phyloP scores from a whole-genome alignment of 176 grass and related monocot genomes.

The Chloris gayana region DNA sequence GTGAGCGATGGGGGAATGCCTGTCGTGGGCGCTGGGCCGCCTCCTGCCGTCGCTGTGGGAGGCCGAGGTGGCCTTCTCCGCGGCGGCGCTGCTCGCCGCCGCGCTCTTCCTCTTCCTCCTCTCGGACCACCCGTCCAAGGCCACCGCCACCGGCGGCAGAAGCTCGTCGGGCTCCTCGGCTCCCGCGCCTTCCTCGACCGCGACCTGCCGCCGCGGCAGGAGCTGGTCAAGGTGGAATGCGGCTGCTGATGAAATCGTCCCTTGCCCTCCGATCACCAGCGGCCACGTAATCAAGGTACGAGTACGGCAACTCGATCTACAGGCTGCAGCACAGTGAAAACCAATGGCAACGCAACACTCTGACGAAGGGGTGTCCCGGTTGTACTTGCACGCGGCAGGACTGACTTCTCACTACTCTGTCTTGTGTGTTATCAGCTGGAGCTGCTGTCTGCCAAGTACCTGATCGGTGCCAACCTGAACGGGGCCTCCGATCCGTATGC shows the following conservation, averaged over 20 bases:
- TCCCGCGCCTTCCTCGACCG: background rate
- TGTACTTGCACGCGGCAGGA: background rate
- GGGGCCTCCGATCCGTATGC: constrained; percentile 85
- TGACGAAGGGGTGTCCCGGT: background rate
- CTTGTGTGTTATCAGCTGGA: constrained; percentile 55
- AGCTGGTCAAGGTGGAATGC: constrained; percentile 1
- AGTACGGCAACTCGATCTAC: too few species aligned
- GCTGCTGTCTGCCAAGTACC: constrained; percentile 87
- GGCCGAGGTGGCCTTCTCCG: constrained; percentile 65
- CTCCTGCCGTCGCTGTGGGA: constrained; percentile 87
- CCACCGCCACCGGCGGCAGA: background rate
- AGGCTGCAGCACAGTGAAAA: background rate
- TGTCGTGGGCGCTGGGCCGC: constrained; percentile 49
- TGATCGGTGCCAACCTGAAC: constrained; percentile 83
- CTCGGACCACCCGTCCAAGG: constrained; percentile 27
- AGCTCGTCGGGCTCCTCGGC: background rate
- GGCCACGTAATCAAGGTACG: constrained; percentile 52
- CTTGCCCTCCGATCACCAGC: background rate
- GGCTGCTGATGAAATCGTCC: background rate
- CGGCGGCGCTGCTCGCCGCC: constrained; percentile 52
- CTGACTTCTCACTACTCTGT: background rate
- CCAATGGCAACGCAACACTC: background rate
- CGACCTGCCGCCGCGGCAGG: background rate
- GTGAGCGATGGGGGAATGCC: constrained; percentile 29
- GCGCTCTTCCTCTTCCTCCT: constrained; percentile 51